Evolutionary conservation across 2,329 filamentous ascomycete species (phyloP).

Genomic region (Trichoderma simmonsii): DNA sequence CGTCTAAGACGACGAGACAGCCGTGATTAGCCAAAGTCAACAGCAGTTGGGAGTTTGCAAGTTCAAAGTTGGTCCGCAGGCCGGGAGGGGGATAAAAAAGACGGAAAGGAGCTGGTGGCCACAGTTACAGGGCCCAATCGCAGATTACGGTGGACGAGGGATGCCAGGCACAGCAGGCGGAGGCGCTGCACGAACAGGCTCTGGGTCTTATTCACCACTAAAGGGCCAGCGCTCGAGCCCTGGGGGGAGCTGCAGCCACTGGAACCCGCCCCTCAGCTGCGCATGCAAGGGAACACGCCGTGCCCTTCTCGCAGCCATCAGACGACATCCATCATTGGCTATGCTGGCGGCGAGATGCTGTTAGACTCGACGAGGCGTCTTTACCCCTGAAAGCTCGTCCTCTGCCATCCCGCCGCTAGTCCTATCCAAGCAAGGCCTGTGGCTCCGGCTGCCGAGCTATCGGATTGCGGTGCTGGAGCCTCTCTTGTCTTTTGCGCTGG

Average conservation of each 20-base stretch:
- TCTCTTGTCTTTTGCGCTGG: background rate
- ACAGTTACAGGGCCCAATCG: constrained; percentile 8
- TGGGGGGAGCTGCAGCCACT: constrained; percentile 7
- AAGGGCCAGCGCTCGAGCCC: background rate
- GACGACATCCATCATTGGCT: background rate
- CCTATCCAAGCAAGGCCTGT: background rate
- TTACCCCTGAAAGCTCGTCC: constrained; percentile 17
- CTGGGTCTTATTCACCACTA: background rate
- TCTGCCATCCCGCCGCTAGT: constrained; percentile 17
- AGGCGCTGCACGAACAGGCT: background rate
- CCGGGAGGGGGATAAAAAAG: background rate
- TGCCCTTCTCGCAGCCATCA: background rate
- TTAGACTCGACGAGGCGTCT: background rate
- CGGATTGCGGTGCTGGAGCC: background rate
- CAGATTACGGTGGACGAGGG: constrained; percentile 14
- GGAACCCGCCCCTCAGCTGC: constrained; percentile 6
- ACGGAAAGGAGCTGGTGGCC: constrained; percentile 8
- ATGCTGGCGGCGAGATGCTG: background rate
- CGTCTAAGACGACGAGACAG: constrained; percentile 12
- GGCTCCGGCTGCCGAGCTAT: constrained; percentile 15
- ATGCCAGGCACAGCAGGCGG: constrained; percentile 12
- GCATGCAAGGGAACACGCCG: constrained; percentile 9
- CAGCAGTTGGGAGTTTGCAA: constrained; percentile 4
- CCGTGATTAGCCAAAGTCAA: constrained; percentile 16
- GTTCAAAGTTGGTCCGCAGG: background rate